These are phyloP conservation scores for Dendrobium huoshanense DNA, from an alignment of 106 monocot species.

Conservation along the genomic window DNA sequence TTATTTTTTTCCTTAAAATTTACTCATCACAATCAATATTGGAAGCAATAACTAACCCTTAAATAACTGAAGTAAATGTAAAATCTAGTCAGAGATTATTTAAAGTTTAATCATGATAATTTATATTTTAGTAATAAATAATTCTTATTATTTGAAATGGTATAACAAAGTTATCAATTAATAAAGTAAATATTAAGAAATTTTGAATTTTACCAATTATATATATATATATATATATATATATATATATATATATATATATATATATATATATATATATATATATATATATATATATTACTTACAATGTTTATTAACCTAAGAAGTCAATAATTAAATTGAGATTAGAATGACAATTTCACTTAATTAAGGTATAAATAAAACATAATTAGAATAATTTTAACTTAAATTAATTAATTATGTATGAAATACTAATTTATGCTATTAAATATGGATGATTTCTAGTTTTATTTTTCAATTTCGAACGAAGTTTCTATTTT, in stretches of 20 bases:
- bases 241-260: no score
- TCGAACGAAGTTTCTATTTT: not conserved
- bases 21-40: not conserved
- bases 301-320: not conserved
- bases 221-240: no score
- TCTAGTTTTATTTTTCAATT: not conserved
- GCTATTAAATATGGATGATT: not conserved
- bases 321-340: not conserved
- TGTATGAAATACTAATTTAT: not conserved
- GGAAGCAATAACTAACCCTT: not conserved
- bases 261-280: no score
- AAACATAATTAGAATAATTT: not conserved
- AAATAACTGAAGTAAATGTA: not conserved
- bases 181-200: not conserved
- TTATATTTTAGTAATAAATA: no score
- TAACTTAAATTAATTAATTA: not conserved
- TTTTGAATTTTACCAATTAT: not conserved
- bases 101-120: no score
- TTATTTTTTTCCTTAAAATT: no score
- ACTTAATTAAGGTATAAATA: not conserved
- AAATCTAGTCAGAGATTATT: no score
- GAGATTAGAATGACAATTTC: not conserved
- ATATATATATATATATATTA: no score
- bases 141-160: no score
- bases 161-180: no score